Base-by-base conservation (phyloP, 306 rosid species). In the Betula pendula region DNA sequence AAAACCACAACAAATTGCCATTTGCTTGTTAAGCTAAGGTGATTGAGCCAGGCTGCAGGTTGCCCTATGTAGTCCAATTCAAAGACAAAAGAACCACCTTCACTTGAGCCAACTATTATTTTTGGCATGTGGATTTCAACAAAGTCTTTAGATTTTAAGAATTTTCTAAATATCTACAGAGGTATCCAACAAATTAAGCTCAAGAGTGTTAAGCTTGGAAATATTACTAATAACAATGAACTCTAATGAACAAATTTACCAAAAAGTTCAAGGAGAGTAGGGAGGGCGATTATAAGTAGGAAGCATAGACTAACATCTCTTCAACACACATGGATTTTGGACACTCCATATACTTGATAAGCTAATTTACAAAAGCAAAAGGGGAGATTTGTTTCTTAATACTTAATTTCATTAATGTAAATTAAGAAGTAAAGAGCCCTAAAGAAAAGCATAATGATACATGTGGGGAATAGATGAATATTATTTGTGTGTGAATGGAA, bases 21-120 rank as follows among this genome's bases (percentile, higher is more conserved):
- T 95, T 83, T 92, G 99, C 90, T 95, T 95, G 83, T 90, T 96
- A 72, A 95, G 96, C 85, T 95, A 97, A 27, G 99, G 99, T 16
- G 99, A 95, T 72, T 95, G 99, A 16, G 99, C 99, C 71, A 95
- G 83, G 85, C 99, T 1, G 97, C 97, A 45, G 96, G 84, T 48
- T 85, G 88, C 42, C 97, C 99, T 80, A 88, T 89, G 88, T 95
- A 95, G 81, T 92, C 96, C 70, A 95, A 75, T 84, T 81, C 88
- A 73, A 95, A 95, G 51, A 95, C 99, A 68, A 97, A 77, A 74
- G 99, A 96, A 80, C 99, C 99, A 55, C 99, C 99, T 77, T 95
- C 99, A 86, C 99, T 95, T 20, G 97, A 87, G 40, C 99, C 97
- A 66, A 90, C 96, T 70, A 90, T 90, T 83, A 89, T 38, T 75